Evolutionary conservation across 257 asterid genomes (phyloP), one percentile per base, ranked within the genome.

Genomic region (Apocynum venetum): DNA sequence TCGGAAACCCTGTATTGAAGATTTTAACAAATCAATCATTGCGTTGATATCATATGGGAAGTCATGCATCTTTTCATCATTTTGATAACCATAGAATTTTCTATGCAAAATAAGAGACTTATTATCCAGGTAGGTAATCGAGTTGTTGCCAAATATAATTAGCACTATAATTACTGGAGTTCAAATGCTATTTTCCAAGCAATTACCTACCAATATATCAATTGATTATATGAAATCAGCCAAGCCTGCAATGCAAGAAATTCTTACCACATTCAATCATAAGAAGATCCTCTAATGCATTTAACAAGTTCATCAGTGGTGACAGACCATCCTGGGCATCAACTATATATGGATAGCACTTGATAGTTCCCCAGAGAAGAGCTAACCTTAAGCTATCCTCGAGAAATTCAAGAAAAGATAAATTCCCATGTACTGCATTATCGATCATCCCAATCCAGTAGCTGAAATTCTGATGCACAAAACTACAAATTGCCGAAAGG

Each of bases 351-450:
- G 97, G 84, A 86, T 88, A 91, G 87, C 97, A 93, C 60, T 80
- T 72, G 81, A 89, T 72, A 80, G 90, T 88, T 75, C 94, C 99
- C 98, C 98, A 96, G 46, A 93, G 84, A 63, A 86, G 83, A 71
- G 97, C 92, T 87, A 96, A 79, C 73, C 75, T 84, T 88, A 90
- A 80, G 60, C 73, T 83, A 79, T 84, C 82, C 81, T 83, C 88
- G 72, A 85, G 83, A 82, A 86, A 70, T 77, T 79, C 81, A 72
- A 73, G 68, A n/a, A 86, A 75, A 56, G 77, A 73, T 48, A 76
- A 53, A 72, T 79, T 81, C 77, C 86, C 86, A 55, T 80, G 75
- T 55, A 73, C 74, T 68, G 79, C 83, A 81, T 84, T 87, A 47
- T 56, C 79, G 79, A 91, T 84, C 79, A 76, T 74, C 73, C 67